Conservation (phyloP, 192 early-diverging fungal species). For the Lobosporangium transversale region DNA sequence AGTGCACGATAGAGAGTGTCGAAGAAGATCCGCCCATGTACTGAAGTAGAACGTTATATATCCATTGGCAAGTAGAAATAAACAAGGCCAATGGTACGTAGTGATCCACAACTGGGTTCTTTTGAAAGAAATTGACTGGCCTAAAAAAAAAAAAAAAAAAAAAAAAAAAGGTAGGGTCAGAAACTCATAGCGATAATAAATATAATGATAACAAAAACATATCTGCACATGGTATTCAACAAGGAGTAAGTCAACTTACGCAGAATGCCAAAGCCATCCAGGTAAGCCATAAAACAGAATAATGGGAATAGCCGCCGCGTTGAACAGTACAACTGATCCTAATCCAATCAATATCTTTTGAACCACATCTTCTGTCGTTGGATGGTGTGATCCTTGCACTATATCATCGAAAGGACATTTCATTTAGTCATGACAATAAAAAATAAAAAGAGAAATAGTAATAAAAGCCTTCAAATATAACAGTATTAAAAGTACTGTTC, state of each 20-base stretch:
- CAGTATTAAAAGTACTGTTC: too few relatives aligned
- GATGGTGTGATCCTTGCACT: conserved; percentile 36
- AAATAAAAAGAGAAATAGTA: background rate
- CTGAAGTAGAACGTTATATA: conserved; percentile 44
- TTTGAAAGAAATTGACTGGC: conserved; percentile 53
- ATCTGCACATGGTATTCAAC: background rate
- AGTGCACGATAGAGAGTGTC: conserved; percentile 22
- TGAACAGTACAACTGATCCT: conserved; percentile 22
- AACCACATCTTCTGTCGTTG: conserved; percentile 16
- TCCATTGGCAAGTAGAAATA: conserved; percentile 53
- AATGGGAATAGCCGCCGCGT: conserved; percentile 25
- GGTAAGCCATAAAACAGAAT: conserved; percentile 43
- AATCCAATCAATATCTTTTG: conserved; percentile 41
- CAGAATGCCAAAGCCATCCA: conserved; percentile 49
- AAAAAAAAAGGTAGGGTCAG: background rate
- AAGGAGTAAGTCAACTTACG: conserved; percentile 26
- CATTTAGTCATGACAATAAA: too few relatives aligned
- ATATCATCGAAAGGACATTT: too few relatives aligned
- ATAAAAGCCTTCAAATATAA: background rate
- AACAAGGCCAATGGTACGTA: conserved; percentile 48
- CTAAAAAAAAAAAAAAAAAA: conserved; percentile 16
- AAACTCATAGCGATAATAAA: background rate
- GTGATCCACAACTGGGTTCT: conserved; percentile 49
- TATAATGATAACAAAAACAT: background rate
- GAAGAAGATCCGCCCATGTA: conserved; percentile 39